Base-by-base conservation (phyloP, 129 eudicot genomes). In the Escallonia rubra region DNA sequence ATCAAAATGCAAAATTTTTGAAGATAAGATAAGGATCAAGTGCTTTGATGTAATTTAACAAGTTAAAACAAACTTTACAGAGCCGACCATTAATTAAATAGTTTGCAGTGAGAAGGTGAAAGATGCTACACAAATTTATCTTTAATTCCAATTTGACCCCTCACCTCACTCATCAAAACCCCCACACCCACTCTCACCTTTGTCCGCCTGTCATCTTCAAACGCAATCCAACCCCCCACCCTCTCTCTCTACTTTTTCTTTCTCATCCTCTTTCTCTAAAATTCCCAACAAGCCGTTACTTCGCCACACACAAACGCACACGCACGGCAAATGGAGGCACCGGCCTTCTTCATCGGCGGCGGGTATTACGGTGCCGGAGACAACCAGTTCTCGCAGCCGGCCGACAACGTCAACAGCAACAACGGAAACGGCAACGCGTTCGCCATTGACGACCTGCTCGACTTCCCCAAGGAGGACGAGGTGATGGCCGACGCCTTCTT, bases 381-480 rank as follows among this genome's bases (percentile, higher is more conserved):
- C n/a, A 42, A 72, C 45, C 68, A 64, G 38, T 60, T 70, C 45
- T 57, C 63, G 3, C 50, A 66, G 53, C 71, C 64, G 3, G 59
- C 57, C 38, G 41, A 50, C 40, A 70, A 78, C 81, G 47, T 52
- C 38, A 68, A 78, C 51, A n/a, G n/a, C n/a, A 78, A 75, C 23
- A 81, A 72, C 43, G 55, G 65, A 68, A 61, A 55, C 54, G 60
- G 58, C 58, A 78, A 85, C 43, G 85, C 82, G 5, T 88, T 88
- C 57, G 62, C 76, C 7, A 69, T 91, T 16, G 97, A 91, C 55
- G 97, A 91, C 72, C 53, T 87, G 64, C 87, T 91, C 13, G 90
- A 88, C 57, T 86, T 88, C 67, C 76, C 97, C 64, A 83, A 65
- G 61, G 96, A 86, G 14, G 96, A 83, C 10, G 96, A 85, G 3